Evolutionary conservation across 768 basidiomycete species (phyloP), one percentile per base, ranked within the genome.

Genomic region (Suillus subluteus): DNA sequence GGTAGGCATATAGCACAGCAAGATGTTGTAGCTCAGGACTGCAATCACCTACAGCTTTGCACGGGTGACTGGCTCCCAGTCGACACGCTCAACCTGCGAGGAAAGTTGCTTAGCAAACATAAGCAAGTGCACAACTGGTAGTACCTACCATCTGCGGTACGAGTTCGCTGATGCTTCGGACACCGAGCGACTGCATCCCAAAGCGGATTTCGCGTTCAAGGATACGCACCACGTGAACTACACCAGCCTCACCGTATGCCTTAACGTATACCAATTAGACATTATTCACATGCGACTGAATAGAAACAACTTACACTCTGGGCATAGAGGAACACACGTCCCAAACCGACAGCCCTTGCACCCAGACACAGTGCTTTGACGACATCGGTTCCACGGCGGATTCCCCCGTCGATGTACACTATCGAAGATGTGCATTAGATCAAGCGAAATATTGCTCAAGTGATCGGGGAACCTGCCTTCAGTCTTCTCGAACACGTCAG

Each of bases 331-430:
- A 96, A 93, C 16, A 91, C 84, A 16, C 96, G 83, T 2, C 96
- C 96, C 40, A 98, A 79, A 5, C 96, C 95, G 21, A 96, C 93
- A 9, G 91, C 93, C 68, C 79, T 89, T 4, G 96, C 96, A 12
- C 96, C 96, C 9, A 98, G 82, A 73, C 94, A 96, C 12, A 97
- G 79, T 0, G 95, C 95, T 77, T 97, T 98, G 58, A 98, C 79
- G 18, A 96, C 89, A 79, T 96, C 95, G 66, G 94, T 95, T 18
- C 95, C 95, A 58, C 95, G 85, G 58, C 84, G 82, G 32, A 93
- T 79, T 77, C 67, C 78, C 77, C 95, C 95, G 72, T 98, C 95
- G 55, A 97, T 88, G 72, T 94, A 96, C 4, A 98, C 91, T 93
- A 67, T 21, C 16, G 41, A 41, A 4, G 7, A 38, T 40, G 48